These are phyloP conservation scores for Mitragyna speciosa DNA, from an alignment of 257 asterid genomes.

Conservation along the genomic window DNA sequence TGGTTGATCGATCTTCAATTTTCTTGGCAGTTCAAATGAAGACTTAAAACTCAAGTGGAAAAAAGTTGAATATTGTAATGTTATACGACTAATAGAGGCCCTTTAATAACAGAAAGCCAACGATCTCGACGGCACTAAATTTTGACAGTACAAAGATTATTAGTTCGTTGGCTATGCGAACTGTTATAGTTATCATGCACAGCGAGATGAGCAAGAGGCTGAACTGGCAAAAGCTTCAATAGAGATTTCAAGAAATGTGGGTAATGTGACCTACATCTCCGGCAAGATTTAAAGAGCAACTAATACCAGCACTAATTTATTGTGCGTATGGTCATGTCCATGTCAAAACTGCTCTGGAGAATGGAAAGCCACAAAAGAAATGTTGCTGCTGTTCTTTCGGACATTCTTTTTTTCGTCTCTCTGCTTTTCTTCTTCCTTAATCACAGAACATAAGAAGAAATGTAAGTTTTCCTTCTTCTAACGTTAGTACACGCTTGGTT, in stretches of 20 bases:
- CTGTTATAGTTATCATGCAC: background rate
- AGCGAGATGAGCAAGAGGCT: background rate
- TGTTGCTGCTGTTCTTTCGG: background rate
- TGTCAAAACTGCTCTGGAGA: background rate
- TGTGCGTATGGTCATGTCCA: background rate
- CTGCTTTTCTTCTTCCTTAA: background rate
- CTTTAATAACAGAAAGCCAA: slow-evolving; percentile 6
- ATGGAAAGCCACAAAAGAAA: slow-evolving; percentile 3
- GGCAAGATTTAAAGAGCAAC: background rate
- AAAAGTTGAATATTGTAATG: background rate
- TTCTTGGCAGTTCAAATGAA: background rate
- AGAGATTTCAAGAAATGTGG: slow-evolving; percentile 16
- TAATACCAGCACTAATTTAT: background rate
- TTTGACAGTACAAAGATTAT: slow-evolving; percentile 15
- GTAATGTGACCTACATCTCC: background rate
- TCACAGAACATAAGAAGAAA: background rate
- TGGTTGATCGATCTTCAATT: background rate
- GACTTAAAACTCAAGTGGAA: background rate
- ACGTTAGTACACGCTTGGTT: background rate
- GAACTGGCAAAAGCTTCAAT: background rate
- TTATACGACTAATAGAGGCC: background rate
- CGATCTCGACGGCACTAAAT: slow-evolving; percentile 11
- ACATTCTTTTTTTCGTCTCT: background rate
- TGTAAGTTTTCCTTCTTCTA: background rate
- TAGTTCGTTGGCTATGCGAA: background rate